These are phyloP conservation scores for Fusarium sp. DNA, from an alignment of 2,329 filamentous ascomycete species.

Conservation along the genomic window DNA sequence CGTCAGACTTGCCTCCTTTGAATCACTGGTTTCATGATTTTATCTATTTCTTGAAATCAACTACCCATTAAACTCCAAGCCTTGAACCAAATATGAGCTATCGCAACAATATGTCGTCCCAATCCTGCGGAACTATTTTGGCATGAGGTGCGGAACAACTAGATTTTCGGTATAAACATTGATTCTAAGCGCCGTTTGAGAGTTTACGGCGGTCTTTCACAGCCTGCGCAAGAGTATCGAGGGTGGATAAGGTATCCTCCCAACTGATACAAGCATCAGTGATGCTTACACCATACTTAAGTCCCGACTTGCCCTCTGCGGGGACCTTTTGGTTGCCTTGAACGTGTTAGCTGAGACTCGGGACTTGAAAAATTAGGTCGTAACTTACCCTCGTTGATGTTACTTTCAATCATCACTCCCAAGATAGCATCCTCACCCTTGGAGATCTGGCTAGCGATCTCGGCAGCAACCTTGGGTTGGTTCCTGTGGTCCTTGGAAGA, in stretches of 20 bases:
- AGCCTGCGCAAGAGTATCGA: conserved; percentile 82
- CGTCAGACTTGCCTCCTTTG: not conserved
- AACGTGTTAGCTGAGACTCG: conserved; percentile 45
- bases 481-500: conserved; percentile 97
- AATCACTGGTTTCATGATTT: conserved; percentile 29
- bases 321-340: conserved; percentile 89
- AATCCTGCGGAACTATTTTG: conserved; percentile 12
- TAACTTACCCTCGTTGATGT: conserved; percentile 88
- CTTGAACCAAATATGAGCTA: conserved; percentile 33
- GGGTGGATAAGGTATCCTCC: conserved; percentile 86
- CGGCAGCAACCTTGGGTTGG: conserved; percentile 91
- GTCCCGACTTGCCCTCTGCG: conserved; percentile 82
- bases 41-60: conserved; percentile 45
- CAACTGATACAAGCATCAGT: conserved; percentile 97
- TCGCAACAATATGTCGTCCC: conserved; percentile 29
- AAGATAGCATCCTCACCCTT: conserved; percentile 89
- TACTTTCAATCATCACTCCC: conserved; percentile 99
- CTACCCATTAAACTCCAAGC: conserved; percentile 46
- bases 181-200: conserved; percentile 41
- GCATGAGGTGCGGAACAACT: conserved; percentile 4
- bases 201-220: conserved; percentile 71
- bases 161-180: not conserved
- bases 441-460: conserved; percentile 85
- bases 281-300: conserved; percentile 96
- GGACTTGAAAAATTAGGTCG: not conserved